Evolutionary conservation across 2,329 filamentous ascomycete genomes (phyloP).

Genomic region (Hymenoscyphus scutula): DNA sequence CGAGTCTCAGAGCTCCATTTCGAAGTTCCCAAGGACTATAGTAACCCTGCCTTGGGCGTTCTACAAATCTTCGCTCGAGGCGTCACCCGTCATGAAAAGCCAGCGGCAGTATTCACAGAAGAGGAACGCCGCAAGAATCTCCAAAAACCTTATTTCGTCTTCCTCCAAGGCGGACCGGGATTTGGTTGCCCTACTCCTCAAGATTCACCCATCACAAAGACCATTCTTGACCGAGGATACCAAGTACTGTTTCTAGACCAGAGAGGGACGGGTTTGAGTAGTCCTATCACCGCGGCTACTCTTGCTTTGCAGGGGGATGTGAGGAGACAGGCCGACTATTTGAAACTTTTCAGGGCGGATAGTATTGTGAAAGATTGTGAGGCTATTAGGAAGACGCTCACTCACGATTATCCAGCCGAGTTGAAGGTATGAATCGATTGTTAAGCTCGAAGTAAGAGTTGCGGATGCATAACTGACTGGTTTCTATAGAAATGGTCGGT

Average conservation of each 20-base stretch:
- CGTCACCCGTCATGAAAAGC: slow-evolving; percentile 63
- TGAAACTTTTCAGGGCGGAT: slow-evolving; percentile 84
- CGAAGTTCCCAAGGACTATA: slow-evolving; percentile 76
- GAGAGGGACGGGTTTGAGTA: slow-evolving; percentile 82
- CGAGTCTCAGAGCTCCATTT: slow-evolving; percentile 81
- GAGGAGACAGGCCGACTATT: slow-evolving; percentile 71
- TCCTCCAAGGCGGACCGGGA: slow-evolving; percentile 83
- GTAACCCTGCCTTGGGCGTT: slow-evolving; percentile 55
- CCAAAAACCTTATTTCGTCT: slow-evolving; percentile 62
- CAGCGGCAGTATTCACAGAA: slow-evolving; percentile 39
- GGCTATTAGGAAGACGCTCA: slow-evolving; percentile 75
- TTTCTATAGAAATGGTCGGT: slow-evolving; percentile 67
- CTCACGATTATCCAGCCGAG: slow-evolving; percentile 63
- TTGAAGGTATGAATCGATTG: slow-evolving; percentile 61
- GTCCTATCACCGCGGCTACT: slow-evolving; percentile 71
- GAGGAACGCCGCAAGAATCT: slow-evolving; percentile 44
- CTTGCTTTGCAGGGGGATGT: slow-evolving; percentile 63
- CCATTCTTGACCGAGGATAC: slow-evolving; percentile 75
- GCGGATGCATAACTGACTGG: background rate
- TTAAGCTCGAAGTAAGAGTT: background rate
- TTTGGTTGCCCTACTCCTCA: slow-evolving; percentile 74
- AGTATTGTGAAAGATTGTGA: slow-evolving; percentile 88
- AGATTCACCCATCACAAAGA: slow-evolving; percentile 66
- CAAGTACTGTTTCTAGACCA: slow-evolving; percentile 87
- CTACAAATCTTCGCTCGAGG: slow-evolving; percentile 78